Evolutionary conservation across 1,284 basidiomycete species (phyloP).

Genomic region (Ustanciosporium gigantosporum): DNA sequence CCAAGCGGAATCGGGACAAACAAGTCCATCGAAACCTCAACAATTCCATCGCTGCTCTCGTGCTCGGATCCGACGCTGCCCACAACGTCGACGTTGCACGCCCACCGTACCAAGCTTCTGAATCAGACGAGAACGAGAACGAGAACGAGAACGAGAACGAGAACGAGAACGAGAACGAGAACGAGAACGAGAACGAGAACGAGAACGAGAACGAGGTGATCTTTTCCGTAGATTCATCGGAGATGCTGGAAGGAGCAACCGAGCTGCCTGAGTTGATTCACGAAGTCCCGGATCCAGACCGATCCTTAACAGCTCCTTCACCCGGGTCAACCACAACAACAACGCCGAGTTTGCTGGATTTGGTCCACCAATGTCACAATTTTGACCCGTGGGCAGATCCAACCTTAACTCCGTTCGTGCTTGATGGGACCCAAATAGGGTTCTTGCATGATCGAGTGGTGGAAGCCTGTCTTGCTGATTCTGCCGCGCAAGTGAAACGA

Average conservation of each 20-base stretch:
- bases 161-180: no score
- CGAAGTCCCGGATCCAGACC: conserved; percentile 10
- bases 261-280: no score
- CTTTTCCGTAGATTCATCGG: conserved; percentile 26
- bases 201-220: conserved; percentile 14
- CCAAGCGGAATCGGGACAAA: conserved; percentile 22
- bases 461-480: conserved; percentile 30
- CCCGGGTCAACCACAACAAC: neutral
- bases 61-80: conserved; percentile 16
- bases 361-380: conserved; percentile 51
- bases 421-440: conserved; percentile 52
- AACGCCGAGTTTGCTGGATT: conserved; percentile 32
- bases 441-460: conserved; percentile 41
- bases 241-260: conserved; percentile 10
- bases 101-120: no score
- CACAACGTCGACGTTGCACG: neutral
- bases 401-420: conserved; percentile 35
- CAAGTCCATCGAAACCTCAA: conserved; percentile 19
- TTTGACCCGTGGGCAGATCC: conserved; percentile 52
- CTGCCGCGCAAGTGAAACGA: conserved; percentile 4
- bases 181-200: no score
- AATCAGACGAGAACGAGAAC: no score
- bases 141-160: no score
- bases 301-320: neutral
- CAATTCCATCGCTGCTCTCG: conserved; percentile 26